These are phyloP conservation scores for Exsudoporus frostii DNA, from an alignment of 768 basidiomycete species.

Conservation along the genomic window DNA sequence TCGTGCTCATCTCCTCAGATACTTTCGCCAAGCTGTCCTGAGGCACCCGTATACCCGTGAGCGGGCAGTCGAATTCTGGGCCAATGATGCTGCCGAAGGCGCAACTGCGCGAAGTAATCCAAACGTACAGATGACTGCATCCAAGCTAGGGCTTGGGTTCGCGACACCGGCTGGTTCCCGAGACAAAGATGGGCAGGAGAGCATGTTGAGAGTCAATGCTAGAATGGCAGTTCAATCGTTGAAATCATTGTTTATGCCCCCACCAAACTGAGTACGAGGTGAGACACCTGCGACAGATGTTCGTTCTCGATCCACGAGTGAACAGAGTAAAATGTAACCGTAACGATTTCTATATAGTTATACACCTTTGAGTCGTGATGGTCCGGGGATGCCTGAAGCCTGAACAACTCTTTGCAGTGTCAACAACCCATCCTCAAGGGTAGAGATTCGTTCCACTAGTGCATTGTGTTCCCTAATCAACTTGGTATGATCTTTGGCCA, in stretches of 20 bases:
- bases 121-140: slow-evolving; percentile 45
- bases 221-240: slow-evolving; percentile 27
- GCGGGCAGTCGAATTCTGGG: slow-evolving; percentile 56
- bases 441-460: not conserved
- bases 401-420: not conserved
- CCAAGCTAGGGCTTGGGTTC: slow-evolving; percentile 43
- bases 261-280: slow-evolving; percentile 9
- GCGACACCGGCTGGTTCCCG: slow-evolving; percentile 10
- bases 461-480: not conserved
- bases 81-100: slow-evolving; percentile 50
- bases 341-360: not conserved
- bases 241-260: slow-evolving; percentile 25
- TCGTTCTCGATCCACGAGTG: not conserved
- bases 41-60: slow-evolving; percentile 48
- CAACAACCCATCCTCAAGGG: not conserved
- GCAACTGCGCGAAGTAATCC: slow-evolving; percentile 46
- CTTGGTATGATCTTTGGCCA: not conserved
- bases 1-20: slow-evolving; percentile 53
- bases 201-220: slow-evolving; percentile 24
- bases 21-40: slow-evolving; percentile 54
- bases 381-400: not conserved
- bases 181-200: slow-evolving; percentile 16
- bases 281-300: not conserved
- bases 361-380: not conserved
- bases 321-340: not conserved